Conservation (phyloP, 495 filamentous ascomycete genomes). For the Talaromyces thailandensis region DNA sequence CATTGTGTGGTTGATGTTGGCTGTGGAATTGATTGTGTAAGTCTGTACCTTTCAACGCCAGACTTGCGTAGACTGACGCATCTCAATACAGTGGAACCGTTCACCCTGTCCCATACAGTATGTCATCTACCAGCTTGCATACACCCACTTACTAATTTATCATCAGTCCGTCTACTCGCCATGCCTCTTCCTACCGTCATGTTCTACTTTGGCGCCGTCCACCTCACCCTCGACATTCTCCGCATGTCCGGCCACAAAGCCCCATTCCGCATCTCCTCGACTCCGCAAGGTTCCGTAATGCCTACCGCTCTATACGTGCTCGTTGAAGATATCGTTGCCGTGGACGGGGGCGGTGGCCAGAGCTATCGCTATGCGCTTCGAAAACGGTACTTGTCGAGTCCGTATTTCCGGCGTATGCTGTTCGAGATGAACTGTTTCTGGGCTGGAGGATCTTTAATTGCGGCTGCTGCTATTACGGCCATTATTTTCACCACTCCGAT, state of each 20-base stretch:
- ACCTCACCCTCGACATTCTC: conserved; percentile 41
- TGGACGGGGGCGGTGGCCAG: conserved; percentile 65
- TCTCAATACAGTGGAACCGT: conserved; percentile 27
- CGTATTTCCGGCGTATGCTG: conserved; percentile 63
- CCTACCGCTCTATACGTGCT: conserved; percentile 65
- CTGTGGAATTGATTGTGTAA: conserved; percentile 46
- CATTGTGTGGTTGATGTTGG: conserved; percentile 39
- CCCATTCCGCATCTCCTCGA: conserved; percentile 64
- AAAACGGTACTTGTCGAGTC: conserved; percentile 60
- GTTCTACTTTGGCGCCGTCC: conserved; percentile 49
- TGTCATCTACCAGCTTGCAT: conserved; percentile 10
- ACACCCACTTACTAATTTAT: conserved; percentile 13
- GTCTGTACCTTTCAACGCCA: conserved; percentile 5
- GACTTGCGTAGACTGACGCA: neutral
- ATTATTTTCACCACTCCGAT: conserved; percentile 54
- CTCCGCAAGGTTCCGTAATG: conserved; percentile 56
- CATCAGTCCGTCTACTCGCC: conserved; percentile 47
- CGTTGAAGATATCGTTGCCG: conserved; percentile 73
- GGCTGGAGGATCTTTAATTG: conserved; percentile 49
- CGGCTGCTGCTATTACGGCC: conserved; percentile 48
- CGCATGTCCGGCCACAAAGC: conserved; percentile 36
- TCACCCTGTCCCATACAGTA: conserved; percentile 27
- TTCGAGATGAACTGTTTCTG: conserved; percentile 69
- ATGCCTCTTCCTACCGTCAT: conserved; percentile 52
- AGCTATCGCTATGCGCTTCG: conserved; percentile 56